Evolutionary conservation across 495 filamentous ascomycete genomes (phyloP).

Genomic region (Hypoxylon fuscum): DNA sequence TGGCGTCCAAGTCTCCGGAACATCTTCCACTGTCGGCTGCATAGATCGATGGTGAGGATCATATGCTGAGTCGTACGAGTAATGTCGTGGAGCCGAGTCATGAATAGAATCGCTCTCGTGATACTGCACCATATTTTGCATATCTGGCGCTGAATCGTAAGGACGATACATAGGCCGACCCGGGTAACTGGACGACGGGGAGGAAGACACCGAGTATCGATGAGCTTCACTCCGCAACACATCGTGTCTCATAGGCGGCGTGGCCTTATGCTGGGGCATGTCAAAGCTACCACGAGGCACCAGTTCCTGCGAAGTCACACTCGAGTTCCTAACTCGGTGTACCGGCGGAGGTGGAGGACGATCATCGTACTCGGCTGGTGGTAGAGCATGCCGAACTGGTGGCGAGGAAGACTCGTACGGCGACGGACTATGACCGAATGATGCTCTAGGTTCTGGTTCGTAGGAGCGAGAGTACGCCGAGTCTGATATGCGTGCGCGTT

Average conservation of each 20-base stretch:
- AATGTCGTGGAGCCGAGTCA: slow-evolving; percentile 52
- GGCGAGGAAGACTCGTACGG: slow-evolving; percentile 21
- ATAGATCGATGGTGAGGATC: slow-evolving; percentile 59
- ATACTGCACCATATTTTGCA: slow-evolving; percentile 42
- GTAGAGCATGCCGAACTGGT: slow-evolving; percentile 26
- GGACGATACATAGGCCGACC: slow-evolving; percentile 58
- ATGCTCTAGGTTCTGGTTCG: slow-evolving; percentile 31
- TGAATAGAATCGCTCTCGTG: slow-evolving; percentile 39
- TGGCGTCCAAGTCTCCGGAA: slow-evolving; percentile 58
- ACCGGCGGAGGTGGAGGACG: slow-evolving; percentile 57
- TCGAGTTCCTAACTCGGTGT: slow-evolving; percentile 52
- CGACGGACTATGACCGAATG: slow-evolving; percentile 29
- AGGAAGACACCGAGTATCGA: slow-evolving; percentile 48
- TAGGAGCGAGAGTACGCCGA: slow-evolving; percentile 23
- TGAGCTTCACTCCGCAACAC: slow-evolving; percentile 59
- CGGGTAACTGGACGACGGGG: slow-evolving; percentile 50
- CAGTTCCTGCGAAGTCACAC: slow-evolving; percentile 47
- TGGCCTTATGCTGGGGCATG: slow-evolving; percentile 41
- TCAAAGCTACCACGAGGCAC: slow-evolving; percentile 47
- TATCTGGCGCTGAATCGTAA: slow-evolving; percentile 53
- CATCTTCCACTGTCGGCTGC: slow-evolving; percentile 77
- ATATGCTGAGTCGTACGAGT: slow-evolving; percentile 59
- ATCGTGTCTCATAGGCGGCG: slow-evolving; percentile 57
- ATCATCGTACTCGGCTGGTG: slow-evolving; percentile 42
- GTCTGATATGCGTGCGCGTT: slow-evolving; percentile 32